phyloP scores from a whole-genome alignment of 192 early-diverging fungal genomes.

The Coemansia sp. region DNA sequence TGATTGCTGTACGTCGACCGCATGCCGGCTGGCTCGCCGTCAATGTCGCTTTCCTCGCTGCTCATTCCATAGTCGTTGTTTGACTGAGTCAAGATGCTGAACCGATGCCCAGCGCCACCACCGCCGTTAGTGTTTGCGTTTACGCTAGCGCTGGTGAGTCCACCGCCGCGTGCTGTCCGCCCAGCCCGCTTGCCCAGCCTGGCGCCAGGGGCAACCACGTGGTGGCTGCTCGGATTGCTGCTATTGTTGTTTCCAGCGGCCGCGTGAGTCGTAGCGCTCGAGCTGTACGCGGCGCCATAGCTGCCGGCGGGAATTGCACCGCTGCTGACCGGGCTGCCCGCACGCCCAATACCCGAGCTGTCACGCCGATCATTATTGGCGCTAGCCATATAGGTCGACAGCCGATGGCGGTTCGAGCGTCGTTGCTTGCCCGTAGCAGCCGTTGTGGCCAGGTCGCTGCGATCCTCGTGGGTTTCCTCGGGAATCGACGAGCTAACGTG shows the following conservation, averaged over 20 bases:
- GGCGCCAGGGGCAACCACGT: background rate
- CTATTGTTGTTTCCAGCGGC: constrained; percentile 4
- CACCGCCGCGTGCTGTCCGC: constrained; percentile 1
- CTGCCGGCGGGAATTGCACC: constrained; percentile 26
- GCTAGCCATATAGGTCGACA: constrained; percentile 39
- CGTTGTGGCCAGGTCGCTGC: constrained; percentile 8
- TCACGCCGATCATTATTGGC: constrained; percentile 29
- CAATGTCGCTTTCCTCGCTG: constrained; percentile 50
- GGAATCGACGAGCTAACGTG: constrained; percentile 49
- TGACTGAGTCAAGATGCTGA: constrained; percentile 47
- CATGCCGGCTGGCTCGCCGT: constrained; percentile 47
- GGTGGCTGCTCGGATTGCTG: background rate
- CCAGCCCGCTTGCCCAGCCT: constrained; percentile 1
- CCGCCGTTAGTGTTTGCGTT: constrained; percentile 28
- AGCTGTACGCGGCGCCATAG: constrained; percentile 23
- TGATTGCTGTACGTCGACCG: constrained; percentile 38
- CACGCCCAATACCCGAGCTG: constrained; percentile 27
- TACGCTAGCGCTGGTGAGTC: constrained; percentile 5
- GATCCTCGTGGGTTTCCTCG: constrained; percentile 40
- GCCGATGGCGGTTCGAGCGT: constrained; percentile 38
- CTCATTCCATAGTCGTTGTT: constrained; percentile 46
- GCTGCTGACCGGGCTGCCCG: constrained; percentile 12
- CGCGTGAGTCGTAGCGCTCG: constrained; percentile 23
- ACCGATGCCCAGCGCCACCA: constrained; percentile 32
- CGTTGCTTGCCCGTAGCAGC: constrained; percentile 23